phyloP scores from a whole-genome alignment of 192 early-diverging fungal genomes.

The Coemansia sp. region DNA sequence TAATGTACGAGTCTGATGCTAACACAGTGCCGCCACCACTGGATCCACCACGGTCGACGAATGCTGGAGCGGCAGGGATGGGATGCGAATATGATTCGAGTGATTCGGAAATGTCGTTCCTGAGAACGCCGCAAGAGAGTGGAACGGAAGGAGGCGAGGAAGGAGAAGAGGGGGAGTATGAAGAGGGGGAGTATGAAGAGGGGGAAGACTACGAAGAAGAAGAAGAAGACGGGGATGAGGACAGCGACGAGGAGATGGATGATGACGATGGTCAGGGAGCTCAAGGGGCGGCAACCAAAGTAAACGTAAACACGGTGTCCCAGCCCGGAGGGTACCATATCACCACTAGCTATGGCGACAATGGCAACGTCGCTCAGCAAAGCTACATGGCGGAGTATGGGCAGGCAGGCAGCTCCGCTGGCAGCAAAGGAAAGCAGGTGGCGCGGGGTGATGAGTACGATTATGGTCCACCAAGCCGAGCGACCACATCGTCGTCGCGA shows the following conservation, averaged over 20 bases:
- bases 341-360: background rate
- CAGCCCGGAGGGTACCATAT: background rate
- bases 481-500: conserved; percentile 9
- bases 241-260: too few relatives aligned
- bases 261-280: background rate
- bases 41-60: background rate
- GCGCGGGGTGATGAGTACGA: conserved; percentile 8
- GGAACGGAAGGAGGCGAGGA: conserved; percentile 21
- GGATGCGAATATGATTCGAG: conserved; percentile 29
- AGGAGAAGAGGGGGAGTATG: conserved; percentile 9
- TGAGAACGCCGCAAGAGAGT: conserved; percentile 42
- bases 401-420: background rate
- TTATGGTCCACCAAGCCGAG: conserved; percentile 21
- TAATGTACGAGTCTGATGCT: background rate
- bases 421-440: conserved; percentile 4
- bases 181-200: conserved; percentile 6
- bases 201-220: background rate
- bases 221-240: background rate
- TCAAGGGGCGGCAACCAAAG: background rate
- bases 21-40: conserved; percentile 10
- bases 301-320: background rate
- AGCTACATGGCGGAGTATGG: background rate
- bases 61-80: conserved; percentile 6
- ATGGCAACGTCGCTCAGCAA: background rate
- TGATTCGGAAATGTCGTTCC: conserved; percentile 37